Conservation (phyloP, 768 basidiomycete species). For the Tylopilus cervinicoccineus region DNA sequence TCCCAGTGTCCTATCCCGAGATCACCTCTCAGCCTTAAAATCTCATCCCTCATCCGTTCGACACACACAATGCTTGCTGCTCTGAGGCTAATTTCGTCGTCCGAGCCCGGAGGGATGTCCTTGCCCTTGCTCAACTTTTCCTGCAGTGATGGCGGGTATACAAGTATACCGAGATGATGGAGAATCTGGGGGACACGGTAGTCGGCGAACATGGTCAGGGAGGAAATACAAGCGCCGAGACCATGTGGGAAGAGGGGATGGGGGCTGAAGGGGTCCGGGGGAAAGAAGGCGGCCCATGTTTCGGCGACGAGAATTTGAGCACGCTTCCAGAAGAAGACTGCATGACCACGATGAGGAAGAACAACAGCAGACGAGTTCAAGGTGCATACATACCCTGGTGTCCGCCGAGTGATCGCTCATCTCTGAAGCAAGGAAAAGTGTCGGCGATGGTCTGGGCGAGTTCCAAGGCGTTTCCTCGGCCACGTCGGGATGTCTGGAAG, state of each 20-base stretch:
- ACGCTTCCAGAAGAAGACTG: conserved; percentile 86
- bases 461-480: conserved; percentile 63
- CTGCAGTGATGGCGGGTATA: conserved; percentile 64
- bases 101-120: conserved; percentile 50
- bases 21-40: conserved; percentile 32
- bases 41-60: conserved; percentile 64
- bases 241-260: conserved; percentile 74
- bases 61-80: conserved; percentile 78
- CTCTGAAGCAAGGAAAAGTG: conserved; percentile 72
- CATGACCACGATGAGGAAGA: not conserved
- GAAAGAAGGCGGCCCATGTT: conserved; percentile 90
- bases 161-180: conserved; percentile 74
- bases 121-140: conserved; percentile 43
- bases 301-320: conserved; percentile 91
- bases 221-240: conserved; percentile 55
- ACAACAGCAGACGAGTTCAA: not conserved
- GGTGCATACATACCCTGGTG: conserved; percentile 46
- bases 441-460: conserved; percentile 69
- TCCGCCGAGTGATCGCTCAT: conserved; percentile 57
- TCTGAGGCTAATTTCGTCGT: conserved; percentile 76
- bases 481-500: conserved; percentile 50
- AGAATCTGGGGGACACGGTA: conserved; percentile 90
- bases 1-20: conserved; percentile 21
- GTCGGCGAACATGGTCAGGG: conserved; percentile 92
- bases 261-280: conserved; percentile 35